A percentile compares a stretch with the other conserved stretches of the same genome.
Conservation (phyloP, 345 rosid genomes). For the Cochlearia excelsa region DNA sequence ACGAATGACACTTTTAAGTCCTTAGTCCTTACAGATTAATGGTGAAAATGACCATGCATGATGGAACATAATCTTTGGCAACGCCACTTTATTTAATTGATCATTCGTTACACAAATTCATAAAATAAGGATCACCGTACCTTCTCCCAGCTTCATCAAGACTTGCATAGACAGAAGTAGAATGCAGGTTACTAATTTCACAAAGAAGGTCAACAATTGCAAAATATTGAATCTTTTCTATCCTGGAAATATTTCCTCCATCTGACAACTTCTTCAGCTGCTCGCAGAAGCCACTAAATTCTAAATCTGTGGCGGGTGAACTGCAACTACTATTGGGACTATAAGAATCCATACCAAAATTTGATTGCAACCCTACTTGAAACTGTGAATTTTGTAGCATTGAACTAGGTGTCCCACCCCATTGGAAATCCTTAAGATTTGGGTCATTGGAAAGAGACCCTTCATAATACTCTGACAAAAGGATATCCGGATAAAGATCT, state of each 20-base stretch:
- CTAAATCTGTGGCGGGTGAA: constrained; percentile 48
- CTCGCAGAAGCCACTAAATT: constrained; percentile 50
- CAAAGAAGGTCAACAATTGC: constrained; percentile 66
- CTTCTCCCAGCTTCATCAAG: constrained; percentile 88
- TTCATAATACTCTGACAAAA: constrained; percentile 64
- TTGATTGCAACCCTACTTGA: constrained; percentile 41
- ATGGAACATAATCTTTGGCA: constrained; percentile 4
- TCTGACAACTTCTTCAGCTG: constrained; percentile 51
- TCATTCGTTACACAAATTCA: constrained; percentile 2
- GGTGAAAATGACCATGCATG: constrained; percentile 16
- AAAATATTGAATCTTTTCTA: constrained; percentile 64
- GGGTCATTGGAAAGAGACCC: constrained; percentile 52
- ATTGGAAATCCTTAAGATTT: constrained; percentile 47
- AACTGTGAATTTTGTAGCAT: constrained; percentile 45
- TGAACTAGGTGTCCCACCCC: constrained; percentile 55
- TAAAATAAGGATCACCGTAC: constrained; percentile 35
- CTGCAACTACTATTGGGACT: constrained; percentile 37
- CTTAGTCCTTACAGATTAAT: constrained; percentile 4
- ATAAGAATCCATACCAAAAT: constrained; percentile 38
- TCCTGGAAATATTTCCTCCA: constrained; percentile 40
- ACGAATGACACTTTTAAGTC: too few species aligned
- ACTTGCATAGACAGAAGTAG: constrained; percentile 68
- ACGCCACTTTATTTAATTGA: constrained; percentile 9
- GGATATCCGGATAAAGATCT: constrained; percentile 53
- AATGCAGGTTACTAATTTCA: constrained; percentile 60